Evolutionary conservation across 2,329 filamentous ascomycete species (phyloP).

Genomic region (Colletotrichum plurivorum): DNA sequence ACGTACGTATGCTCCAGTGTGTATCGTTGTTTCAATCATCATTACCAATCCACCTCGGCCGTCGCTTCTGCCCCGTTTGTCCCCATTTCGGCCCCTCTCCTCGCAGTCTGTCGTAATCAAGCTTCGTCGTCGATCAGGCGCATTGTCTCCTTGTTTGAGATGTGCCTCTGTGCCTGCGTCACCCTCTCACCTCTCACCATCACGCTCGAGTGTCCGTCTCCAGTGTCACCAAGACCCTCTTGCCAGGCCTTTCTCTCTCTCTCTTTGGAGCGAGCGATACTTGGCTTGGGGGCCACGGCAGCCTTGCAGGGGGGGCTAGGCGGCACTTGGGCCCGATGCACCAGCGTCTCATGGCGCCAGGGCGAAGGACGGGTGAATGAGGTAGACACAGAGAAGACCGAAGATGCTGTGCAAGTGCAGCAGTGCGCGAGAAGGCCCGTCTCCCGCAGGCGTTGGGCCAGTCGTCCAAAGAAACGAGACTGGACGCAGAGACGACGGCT

Average conservation of each 20-base stretch:
- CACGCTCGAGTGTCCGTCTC: constrained; percentile 22
- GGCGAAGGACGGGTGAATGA: neutral
- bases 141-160: constrained; percentile 27
- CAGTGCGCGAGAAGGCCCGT: neutral
- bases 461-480: constrained; percentile 6
- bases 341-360: constrained; percentile 7
- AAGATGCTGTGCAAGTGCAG: neutral
- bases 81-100: constrained; percentile 29
- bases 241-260: neutral
- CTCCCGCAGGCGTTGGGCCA: neutral
- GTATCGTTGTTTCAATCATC: constrained; percentile 22
- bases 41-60: constrained; percentile 15
- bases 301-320: constrained; percentile 7
- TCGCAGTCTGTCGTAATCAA: constrained; percentile 25
- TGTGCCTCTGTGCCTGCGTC: constrained; percentile 23
- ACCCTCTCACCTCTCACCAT: constrained; percentile 6
- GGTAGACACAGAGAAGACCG: neutral
- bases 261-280: neutral
- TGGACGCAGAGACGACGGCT: neutral
- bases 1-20: constrained; percentile 3
- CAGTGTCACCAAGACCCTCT: constrained; percentile 22
- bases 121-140: constrained; percentile 28
- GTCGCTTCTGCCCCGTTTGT: constrained; percentile 5
- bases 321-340: constrained; percentile 15
- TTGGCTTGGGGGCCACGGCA: constrained; percentile 21